Percentiles rank a stretch among this genome's conserved stretches.
Conservation (phyloP, 352 stramenopile genomes). For the Phytopythium sindhum region DNA sequence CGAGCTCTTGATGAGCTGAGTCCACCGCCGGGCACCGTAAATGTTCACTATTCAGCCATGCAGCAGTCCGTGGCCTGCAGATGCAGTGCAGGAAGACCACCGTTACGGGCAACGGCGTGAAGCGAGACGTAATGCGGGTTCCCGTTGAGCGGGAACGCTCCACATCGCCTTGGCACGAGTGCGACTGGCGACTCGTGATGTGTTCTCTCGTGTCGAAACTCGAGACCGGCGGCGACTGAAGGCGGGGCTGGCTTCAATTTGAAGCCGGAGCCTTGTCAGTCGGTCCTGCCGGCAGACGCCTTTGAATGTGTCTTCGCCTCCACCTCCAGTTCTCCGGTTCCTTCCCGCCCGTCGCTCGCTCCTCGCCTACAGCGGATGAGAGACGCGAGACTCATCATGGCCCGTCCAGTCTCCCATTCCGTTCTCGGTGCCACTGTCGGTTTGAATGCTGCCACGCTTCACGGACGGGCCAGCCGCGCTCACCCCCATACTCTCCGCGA, state of each 20-base stretch:
- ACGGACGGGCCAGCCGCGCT: not conserved
- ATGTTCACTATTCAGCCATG: no score
- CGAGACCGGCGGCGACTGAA: no score
- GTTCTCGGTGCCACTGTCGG: not conserved
- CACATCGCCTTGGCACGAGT: not conserved
- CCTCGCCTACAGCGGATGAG: no score
- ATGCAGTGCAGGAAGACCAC: no score
- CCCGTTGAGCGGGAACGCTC: not conserved
- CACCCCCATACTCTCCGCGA: not conserved
- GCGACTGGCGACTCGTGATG: not conserved
- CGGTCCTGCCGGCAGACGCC: no score
- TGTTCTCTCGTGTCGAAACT: not conserved
- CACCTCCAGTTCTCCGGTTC: no score
- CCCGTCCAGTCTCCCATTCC: no score
- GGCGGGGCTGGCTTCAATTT: not conserved
- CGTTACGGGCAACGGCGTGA: no score
- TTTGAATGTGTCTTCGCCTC: not conserved
- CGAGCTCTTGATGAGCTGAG: not conserved
- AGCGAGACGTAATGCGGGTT: no score
- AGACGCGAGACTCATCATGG: not conserved
- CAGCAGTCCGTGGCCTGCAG: no score
- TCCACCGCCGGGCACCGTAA: no score
- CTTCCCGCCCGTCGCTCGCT: not conserved
- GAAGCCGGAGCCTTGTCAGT: not conserved
- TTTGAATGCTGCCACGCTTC: not conserved